Base-by-base conservation (phyloP, 768 basidiomycete species). In the Boletus subparvulus region DNA sequence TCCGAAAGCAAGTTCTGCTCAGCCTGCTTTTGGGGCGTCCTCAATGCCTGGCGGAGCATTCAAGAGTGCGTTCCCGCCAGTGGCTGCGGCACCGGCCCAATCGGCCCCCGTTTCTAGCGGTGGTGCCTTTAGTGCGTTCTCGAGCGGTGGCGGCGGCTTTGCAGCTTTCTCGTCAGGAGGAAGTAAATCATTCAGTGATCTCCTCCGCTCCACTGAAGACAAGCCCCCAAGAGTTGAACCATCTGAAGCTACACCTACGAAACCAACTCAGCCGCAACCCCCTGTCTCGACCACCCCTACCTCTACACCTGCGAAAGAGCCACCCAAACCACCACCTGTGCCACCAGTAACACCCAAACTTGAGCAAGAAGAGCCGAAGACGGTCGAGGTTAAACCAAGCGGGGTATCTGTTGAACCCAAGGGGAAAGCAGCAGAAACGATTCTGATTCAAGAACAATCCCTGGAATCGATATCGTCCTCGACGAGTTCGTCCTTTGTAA, bases 151-250 rank as follows among this genome's bases (percentile, higher is more conserved):
- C 2, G 74, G 78, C 30, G 84, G 77, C 3, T 87, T 87, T 61
- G 63, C 77, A 35, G 79, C 83, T 0, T 84, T 85, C 61, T 77
- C 79, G 9, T 59, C 63, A 14, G 78, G 78, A 4, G 56, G 73
- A 2, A 72, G 74, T 36, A 81, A 79, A 61, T 82, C 88, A 1
- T 92, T 87, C 61, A 70, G 75, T n/a, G 84, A 89, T 30, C 64
- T 90, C 45, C 70, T 89, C 55, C 80, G 83, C 65, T 68, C 60
- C 16, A 74, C 64, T 43, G 74, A 71, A 44, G 65, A 46, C 56
- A 52, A 73, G 35, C 59, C 67, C 8, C 58, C 65, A 11, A 67
- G 66, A 24, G 24, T 35, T 26, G 56, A 53, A 24, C 35, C 53
- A 16, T 59, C 67, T 19, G 67, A 69, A 16, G 63, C 46, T 16